Base-by-base conservation (phyloP, 371 early-diverging fungal genomes). In the Zychaea mexicana region DNA sequence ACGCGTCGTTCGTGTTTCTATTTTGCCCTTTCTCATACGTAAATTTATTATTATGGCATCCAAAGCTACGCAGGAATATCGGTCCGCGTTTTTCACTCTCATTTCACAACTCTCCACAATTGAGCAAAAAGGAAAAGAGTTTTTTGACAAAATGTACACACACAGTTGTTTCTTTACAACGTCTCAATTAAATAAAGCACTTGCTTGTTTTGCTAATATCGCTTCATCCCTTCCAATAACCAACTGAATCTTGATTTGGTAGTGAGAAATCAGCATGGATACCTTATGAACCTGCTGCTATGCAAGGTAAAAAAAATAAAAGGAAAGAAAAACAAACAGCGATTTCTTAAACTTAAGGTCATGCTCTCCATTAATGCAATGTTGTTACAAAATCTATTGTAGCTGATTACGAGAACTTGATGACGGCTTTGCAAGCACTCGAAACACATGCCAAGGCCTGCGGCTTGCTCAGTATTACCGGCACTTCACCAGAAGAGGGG, bases 21-120 rank as follows among this genome's bases (percentile, higher is more conserved):
- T 42, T 42, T 42, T 42, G 7, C 17, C 15, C n/a, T 7, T 39
- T 39, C n/a, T 39, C n/a, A 15, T 39, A 10, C 10, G 8, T 36
- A 36, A 10, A 10, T 10, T 36, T 36, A 36, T 47, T 36, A 17
- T 4, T 28, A 78, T 81, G 78, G 65, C 75, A 3, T 74, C 78
- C 15, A 76, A 81, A 69, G 77, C 81, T 63, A 75, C 78, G 10
- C 78, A 81, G 58, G 81, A 81, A 70, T 81, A 81, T 27, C 66
- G 81, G 17, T 52, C 61, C 4, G 73, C 78, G 0, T 76, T 81
- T 31, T 76, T 81, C 24, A 74, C 77, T 21, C 58, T 81, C 10
- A 72, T 81, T 36, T 76, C 81, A 15, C 78, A 78, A 38, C 42
- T 81, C 12, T 73, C 78, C 15, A 76, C 72, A 56, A 67, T 81